Evolutionary conservation across 495 filamentous ascomycete genomes (phyloP), one percentile per base, ranked within the genome.

Genomic region (Penicillium simplicissimum): DNA sequence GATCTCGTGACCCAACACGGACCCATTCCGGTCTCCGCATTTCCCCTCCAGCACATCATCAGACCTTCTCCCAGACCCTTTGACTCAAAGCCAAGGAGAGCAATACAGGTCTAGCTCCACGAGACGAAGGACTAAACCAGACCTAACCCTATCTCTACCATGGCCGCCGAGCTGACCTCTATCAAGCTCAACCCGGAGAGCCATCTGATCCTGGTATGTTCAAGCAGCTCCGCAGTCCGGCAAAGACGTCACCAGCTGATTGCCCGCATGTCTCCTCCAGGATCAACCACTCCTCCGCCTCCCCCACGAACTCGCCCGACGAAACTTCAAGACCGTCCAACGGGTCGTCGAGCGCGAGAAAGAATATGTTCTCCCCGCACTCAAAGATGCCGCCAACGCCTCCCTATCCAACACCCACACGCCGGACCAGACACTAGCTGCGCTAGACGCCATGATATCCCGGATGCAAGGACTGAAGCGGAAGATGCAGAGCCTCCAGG

Each of bases 281-380:
- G 95, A 98, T 74, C 94, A 98, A 85, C 90, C 95, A 25, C 91
- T 97, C 62, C 88, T 98, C 66, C 90, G 92, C 21, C 82, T 97
- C 4, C 95, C 95, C 21, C 86, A 92, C 73, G 94, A 97, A 73
- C 87, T 98, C 56, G 86, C 91, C 43, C 90, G 95, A 56, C 90
- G 91, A 70, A 98, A 96, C 72, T 93, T 97, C 78, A 96, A 97
- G 68, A 84, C 87, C 0, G 88, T 92, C 19, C 95, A 96, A 69
- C 85, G 89, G 62, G 77, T 85, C 58, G 84, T 96, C 67, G 95
- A 98, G 70, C 87, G 88, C 65, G 90, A 93, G 58, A 86, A 85
- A 61, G 85, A 87, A 56, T 78, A 82, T 67, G 77, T 97, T 48
- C 84, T 90, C 62, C 83, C 83, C 36, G 75, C 84, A 34, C 84